These are phyloP conservation scores for Chaetomidium leptoderma DNA, from an alignment of 495 filamentous ascomycete species.

Conservation along the genomic window DNA sequence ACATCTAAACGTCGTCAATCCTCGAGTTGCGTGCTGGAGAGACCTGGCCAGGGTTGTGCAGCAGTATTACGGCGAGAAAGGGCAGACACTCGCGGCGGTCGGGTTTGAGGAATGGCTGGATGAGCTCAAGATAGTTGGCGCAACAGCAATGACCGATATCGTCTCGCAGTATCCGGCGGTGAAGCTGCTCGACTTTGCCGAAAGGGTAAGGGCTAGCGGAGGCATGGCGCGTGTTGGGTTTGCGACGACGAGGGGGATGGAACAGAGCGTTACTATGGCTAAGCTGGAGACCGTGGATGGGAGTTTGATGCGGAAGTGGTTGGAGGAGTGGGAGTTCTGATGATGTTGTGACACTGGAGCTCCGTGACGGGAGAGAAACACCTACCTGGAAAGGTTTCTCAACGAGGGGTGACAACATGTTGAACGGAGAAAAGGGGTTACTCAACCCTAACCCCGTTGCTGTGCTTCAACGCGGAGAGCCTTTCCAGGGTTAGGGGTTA, in stretches of 20 bases:
- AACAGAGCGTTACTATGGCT: not conserved
- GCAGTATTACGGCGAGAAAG: not conserved
- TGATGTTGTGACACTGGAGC: too few relatives aligned
- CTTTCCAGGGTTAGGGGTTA: too few relatives aligned
- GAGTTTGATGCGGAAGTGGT: not conserved
- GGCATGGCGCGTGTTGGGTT: not conserved
- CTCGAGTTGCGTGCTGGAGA: not conserved
- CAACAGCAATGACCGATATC: not conserved
- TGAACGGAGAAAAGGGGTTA: too few relatives aligned
- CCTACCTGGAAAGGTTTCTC: too few relatives aligned
- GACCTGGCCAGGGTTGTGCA: not conserved
- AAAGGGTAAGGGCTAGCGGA: not conserved
- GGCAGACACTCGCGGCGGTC: not conserved
- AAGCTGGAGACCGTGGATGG: not conserved
- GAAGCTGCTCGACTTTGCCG: not conserved
- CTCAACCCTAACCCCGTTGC: not conserved
- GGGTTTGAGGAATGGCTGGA: not conserved
- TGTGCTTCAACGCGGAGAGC: not conserved
- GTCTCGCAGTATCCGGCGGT: not conserved
- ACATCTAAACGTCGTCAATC: not conserved
- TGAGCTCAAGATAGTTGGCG: not conserved
- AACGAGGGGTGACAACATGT: too few relatives aligned
- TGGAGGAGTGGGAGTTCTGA: constrained; percentile 1
- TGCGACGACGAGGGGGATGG: not conserved
- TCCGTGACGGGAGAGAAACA: too few relatives aligned